These are phyloP conservation scores for Cutaneotrichosporon sp. DNA, from an alignment of 1,284 basidiomycete species.

Conservation along the genomic window DNA sequence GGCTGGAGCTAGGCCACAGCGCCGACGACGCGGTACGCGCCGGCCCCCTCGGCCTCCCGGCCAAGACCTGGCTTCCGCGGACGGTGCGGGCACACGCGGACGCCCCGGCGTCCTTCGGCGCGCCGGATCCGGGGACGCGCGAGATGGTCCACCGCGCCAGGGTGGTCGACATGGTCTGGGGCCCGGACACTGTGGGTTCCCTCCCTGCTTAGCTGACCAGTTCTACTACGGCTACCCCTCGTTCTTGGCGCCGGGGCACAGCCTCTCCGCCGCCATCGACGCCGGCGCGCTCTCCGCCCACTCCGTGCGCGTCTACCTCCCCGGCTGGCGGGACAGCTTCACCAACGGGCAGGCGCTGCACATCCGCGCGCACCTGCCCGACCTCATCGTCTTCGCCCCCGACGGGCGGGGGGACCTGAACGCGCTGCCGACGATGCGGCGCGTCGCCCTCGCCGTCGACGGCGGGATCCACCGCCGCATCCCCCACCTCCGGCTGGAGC, in stretches of 20 bases:
- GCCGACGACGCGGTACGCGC: background rate
- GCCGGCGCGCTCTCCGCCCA: background rate
- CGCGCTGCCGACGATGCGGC: background rate
- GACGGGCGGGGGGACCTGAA: conserved; percentile 1
- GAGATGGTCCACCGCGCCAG: background rate
- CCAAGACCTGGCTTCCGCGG: background rate
- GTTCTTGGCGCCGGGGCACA: background rate
- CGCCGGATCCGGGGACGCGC: background rate
- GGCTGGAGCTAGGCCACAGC: background rate
- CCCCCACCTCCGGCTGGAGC: background rate
- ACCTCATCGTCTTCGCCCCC: background rate
- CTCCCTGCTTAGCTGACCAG: background rate
- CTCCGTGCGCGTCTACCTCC: background rate
- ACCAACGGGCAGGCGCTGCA: background rate
- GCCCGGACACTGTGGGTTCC: background rate
- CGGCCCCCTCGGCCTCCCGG: background rate
- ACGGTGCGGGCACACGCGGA: background rate
- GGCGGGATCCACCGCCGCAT: background rate
- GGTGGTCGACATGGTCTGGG: background rate
- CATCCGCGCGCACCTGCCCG: background rate
- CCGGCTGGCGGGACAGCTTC: conserved; percentile 2
- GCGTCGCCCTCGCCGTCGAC: background rate
- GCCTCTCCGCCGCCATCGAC: background rate
- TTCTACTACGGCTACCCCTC: conserved; percentile 2
- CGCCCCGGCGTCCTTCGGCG: background rate